A percentile compares a stretch with the other conserved stretches of the same genome.
These are phyloP conservation scores for Exobasidium rhododendri DNA, from an alignment of 1,284 basidiomycete species.

Conservation along the genomic window DNA sequence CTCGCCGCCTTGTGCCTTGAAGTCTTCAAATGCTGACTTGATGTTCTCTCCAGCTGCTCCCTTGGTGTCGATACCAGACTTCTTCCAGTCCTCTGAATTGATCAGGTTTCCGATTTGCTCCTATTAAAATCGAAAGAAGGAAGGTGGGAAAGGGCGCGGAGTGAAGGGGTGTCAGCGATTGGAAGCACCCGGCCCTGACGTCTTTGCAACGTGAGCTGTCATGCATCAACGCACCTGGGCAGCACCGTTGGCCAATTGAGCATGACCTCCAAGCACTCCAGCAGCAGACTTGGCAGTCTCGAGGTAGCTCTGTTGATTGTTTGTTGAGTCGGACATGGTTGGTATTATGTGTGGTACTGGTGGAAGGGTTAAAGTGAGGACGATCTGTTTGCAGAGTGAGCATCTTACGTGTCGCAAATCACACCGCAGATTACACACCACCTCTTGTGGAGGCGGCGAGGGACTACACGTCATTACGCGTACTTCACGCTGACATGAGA, in stretches of 20 bases:
- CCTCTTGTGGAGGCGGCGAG: too few relatives aligned
- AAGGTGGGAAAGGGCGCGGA: too few relatives aligned
- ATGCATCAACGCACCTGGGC: not conserved
- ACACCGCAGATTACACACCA: too few relatives aligned
- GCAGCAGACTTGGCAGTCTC: not conserved
- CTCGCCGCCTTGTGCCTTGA: not conserved
- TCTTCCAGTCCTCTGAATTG: constrained; percentile 4
- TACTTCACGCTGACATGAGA: too few relatives aligned
- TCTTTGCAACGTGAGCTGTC: too few relatives aligned
- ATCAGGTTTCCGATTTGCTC: constrained; percentile 7
- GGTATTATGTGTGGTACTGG: not conserved
- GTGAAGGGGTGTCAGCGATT: too few relatives aligned
- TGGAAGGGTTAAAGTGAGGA: too few relatives aligned
- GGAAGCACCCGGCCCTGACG: too few relatives aligned
- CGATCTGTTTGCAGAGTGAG: too few relatives aligned
- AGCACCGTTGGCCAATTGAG: constrained; percentile 8
- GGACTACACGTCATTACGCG: too few relatives aligned
- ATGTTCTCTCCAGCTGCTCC: not conserved
- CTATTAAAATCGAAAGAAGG: not conserved
- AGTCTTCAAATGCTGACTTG: constrained; percentile 5
- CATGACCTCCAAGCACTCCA: constrained; percentile 3
- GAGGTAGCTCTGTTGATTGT: not conserved
- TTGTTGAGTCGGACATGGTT: not conserved
- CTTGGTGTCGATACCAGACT: not conserved
- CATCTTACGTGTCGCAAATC: too few relatives aligned